Evolutionary conservation across 2,329 filamentous ascomycete species (phyloP).

Genomic region (Aureobasidium namibiae): DNA sequence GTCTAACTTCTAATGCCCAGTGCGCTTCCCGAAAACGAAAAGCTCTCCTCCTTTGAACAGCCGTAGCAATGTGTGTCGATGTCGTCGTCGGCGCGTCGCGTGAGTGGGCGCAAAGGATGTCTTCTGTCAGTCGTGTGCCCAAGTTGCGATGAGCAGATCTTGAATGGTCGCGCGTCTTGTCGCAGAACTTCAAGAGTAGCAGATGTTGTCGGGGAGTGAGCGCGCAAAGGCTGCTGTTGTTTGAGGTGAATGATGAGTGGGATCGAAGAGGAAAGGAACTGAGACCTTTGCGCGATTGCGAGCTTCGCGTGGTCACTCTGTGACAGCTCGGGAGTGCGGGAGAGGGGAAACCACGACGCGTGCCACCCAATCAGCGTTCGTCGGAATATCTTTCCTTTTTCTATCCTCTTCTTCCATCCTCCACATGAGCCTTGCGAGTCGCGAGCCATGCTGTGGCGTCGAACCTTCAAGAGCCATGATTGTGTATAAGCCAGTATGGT

Average conservation of each 20-base stretch:
- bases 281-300: conserved; percentile 2
- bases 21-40: neutral
- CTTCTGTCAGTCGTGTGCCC: neutral
- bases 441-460: too few relatives aligned
- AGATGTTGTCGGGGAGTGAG: neutral
- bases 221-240: neutral
- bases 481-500: neutral
- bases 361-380: neutral
- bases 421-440: neutral
- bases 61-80: neutral
- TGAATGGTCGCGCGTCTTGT: neutral
- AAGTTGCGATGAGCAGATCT: neutral
- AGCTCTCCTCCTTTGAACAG: neutral
- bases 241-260: neutral
- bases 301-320: conserved; percentile 1
- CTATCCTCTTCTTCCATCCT: neutral
- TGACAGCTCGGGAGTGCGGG: neutral
- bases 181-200: neutral
- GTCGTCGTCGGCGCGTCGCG: conserved; percentile 3
- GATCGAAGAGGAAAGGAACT: neutral
- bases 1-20: conserved; percentile 6
- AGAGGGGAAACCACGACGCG: neutral
- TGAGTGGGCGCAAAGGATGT: neutral
- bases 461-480: too few relatives aligned
- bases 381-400: neutral